These are phyloP conservation scores for Fusarium decemcellulare DNA, from an alignment of 2,329 filamentous ascomycete genomes.

Conservation along the genomic window DNA sequence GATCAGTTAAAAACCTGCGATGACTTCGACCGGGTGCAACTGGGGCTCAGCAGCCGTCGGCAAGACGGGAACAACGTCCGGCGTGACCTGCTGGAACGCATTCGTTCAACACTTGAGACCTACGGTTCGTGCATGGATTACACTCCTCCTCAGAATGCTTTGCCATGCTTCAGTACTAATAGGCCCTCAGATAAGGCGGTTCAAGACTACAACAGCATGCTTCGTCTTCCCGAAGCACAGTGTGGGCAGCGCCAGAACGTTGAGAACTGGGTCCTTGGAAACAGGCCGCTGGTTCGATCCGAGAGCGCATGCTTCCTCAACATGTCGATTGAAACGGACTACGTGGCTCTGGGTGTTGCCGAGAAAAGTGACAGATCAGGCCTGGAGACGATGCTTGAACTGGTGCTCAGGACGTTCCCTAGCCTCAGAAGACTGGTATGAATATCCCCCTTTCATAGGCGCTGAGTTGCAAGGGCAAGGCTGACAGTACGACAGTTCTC, in stretches of 20 bases:
- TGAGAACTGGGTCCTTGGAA: background rate
- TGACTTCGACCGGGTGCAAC: background rate
- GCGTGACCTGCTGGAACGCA: background rate
- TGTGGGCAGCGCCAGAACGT: background rate
- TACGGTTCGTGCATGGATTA: slow-evolving; percentile 6
- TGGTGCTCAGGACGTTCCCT: background rate
- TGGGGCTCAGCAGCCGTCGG: background rate
- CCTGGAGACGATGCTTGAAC: background rate
- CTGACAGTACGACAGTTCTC: too few relatives aligned
- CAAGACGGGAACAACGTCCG: background rate
- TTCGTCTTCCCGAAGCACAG: background rate
- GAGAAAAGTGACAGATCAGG: background rate
- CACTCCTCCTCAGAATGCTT: too few relatives aligned
- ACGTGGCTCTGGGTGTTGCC: background rate
- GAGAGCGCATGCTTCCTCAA: background rate
- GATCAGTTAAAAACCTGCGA: background rate
- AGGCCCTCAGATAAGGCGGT: background rate
- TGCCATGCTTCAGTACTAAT: too few relatives aligned
- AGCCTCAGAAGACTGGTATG: too few relatives aligned
- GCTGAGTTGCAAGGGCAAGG: too few relatives aligned
- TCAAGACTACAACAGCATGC: too few relatives aligned
- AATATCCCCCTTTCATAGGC: too few relatives aligned
- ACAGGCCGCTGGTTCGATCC: background rate
- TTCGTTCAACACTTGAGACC: background rate
- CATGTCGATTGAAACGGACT: background rate